Conservation (phyloP, 345 rosid genomes). For the Pugionium cornutum region DNA sequence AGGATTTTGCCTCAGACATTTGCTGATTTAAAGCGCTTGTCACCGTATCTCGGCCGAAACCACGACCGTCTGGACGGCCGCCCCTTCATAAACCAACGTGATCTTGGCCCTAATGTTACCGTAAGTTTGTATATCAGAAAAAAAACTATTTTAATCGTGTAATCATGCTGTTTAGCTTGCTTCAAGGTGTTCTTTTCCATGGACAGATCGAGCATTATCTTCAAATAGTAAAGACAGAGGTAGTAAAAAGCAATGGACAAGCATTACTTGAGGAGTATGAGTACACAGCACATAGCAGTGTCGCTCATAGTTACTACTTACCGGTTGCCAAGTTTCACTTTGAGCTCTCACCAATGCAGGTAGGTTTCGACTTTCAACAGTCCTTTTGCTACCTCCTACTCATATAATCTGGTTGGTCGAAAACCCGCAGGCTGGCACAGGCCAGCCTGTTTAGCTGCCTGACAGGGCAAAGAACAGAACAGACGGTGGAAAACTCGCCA, state of each 20-base stretch:
- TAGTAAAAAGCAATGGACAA: slow-evolving; percentile 51
- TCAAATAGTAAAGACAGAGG: slow-evolving; percentile 93
- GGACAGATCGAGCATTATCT: slow-evolving; percentile 97
- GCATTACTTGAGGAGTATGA: slow-evolving; percentile 77
- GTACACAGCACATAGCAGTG: slow-evolving; percentile 96
- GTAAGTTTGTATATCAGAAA: slow-evolving; percentile 52
- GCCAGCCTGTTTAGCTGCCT: no score
- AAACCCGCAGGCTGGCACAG: neutral
- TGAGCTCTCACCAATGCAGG: slow-evolving; percentile 99
- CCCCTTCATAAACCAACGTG: slow-evolving; percentile 73
- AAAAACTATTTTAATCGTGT: neutral
- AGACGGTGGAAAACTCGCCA: no score
- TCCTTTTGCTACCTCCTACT: slow-evolving; percentile 14
- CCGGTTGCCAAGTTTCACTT: slow-evolving; percentile 90
- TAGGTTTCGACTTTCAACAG: slow-evolving; percentile 18
- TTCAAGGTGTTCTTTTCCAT: slow-evolving; percentile 13
- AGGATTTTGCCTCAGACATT: slow-evolving; percentile 57
- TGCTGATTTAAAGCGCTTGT: slow-evolving; percentile 64
- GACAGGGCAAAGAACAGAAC: no score
- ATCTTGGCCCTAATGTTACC: slow-evolving; percentile 85
- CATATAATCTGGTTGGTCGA: slow-evolving; percentile 10
- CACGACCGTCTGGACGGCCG: slow-evolving; percentile 82
- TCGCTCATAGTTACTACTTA: slow-evolving; percentile 64
- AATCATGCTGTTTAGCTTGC: slow-evolving; percentile 11
- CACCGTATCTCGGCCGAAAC: slow-evolving; percentile 80